A percentile compares a stretch with the other conserved stretches of the same genome.
phyloP scores from a whole-genome alignment of 2,329 filamentous ascomycete genomes.

The Trichoderma harzianum region DNA sequence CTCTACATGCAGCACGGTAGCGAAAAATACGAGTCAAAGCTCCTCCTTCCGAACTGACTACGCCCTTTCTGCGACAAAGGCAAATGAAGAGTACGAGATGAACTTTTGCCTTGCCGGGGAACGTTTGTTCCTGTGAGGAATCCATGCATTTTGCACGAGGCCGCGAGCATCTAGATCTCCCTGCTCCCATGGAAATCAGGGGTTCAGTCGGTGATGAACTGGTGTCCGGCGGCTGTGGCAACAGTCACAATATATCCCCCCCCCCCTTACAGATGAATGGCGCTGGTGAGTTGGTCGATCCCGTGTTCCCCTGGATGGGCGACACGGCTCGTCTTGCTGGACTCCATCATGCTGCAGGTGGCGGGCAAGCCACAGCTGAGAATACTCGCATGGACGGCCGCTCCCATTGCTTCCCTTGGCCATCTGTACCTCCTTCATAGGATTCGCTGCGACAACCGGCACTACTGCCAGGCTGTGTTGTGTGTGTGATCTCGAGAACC shows the following conservation, averaged over 20 bases:
- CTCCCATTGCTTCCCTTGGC: neutral
- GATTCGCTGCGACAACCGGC: neutral
- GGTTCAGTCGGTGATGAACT: neutral
- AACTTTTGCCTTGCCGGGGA: neutral
- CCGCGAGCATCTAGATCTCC: neutral
- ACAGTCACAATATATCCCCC: neutral
- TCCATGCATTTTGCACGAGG: neutral
- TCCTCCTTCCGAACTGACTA: neutral
- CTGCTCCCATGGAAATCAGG: neutral
- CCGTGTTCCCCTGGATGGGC: neutral
- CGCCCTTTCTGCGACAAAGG: neutral
- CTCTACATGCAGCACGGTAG: neutral
- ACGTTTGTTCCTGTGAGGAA: neutral
- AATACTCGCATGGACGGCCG: neutral
- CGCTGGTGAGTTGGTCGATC: neutral
- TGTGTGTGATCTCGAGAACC: neutral
- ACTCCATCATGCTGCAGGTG: neutral
- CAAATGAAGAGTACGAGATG: neutral
- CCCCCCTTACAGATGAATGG: neutral
- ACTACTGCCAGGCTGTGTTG: neutral
- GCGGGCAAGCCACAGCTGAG: slow-evolving; percentile 8
- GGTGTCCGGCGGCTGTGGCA: neutral
- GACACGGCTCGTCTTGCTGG: neutral
- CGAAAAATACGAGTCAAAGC: neutral
- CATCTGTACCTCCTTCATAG: neutral